Base-by-base conservation (phyloP, 331 rosid genomes). In the Cucumis variabilis region DNA sequence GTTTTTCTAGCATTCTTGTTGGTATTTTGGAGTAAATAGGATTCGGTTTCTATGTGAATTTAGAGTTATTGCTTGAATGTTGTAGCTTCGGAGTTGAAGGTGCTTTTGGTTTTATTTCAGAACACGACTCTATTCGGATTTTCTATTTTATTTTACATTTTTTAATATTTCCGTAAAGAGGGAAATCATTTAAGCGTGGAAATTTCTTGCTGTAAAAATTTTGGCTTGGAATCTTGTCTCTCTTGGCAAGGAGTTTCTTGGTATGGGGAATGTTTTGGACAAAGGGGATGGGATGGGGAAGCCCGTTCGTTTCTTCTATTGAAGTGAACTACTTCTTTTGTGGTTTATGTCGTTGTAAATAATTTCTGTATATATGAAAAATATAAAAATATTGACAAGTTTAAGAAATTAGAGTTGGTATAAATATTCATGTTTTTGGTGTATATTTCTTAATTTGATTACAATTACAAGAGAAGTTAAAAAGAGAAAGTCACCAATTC, bases 241-340 rank as follows among this genome's bases (percentile, higher is more conserved):
- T 25, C 37, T 5, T 5, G 15, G 17, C 20, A 13, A 3, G 41
- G 74, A 68, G 13, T 28, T 72, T 72, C 78, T 72, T 33, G 51
- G 78, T 33, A 33, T 33, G 51, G 79, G 27, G 79, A 73, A 73
- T 73, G 53, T 53, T 73, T 73, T 73, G 37, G 79, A 27, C 27
- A 15, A 73, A 19, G 23, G 21, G 24, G 51, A 33, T n/a, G 78
- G 51, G 48, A 72, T 37, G 78, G 21, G 78, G 25, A 19, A 19
- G 25, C 51, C 51, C 9, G 9, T 23, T 7, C 13, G 24, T 7
- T n/a, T 71, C 50, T 6, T 71, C 14, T 30, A 33, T 71, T 48
- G 13, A 71, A 17, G 13, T 71, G 13, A 5, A 17, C 2, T 62
- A 62, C 50, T 71, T 8, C 50, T 16, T 71, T 71, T 33, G n/a